phyloP scores from a whole-genome alignment of 2,329 filamentous ascomycete genomes.

The Cercospora brassicicola region DNA sequence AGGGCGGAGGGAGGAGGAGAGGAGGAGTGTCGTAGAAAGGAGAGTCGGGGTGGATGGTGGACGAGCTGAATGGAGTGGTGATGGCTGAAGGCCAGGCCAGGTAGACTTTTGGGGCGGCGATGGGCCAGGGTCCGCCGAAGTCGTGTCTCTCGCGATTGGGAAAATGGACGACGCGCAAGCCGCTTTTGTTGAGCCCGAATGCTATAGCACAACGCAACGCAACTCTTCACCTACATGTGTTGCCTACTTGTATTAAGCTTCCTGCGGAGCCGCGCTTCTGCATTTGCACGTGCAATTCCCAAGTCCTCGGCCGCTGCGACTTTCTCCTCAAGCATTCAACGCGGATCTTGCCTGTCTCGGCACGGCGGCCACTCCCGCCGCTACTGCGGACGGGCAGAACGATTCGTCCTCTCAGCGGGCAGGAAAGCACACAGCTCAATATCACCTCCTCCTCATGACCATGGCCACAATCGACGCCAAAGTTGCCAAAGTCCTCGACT shows the following conservation, averaged over 20 bases:
- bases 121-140: not conserved
- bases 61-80: not conserved
- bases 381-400: not conserved
- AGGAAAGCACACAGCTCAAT: not conserved
- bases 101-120: not conserved
- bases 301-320: not conserved
- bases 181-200: not conserved
- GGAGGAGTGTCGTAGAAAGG: not conserved
- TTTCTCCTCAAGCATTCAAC: not conserved
- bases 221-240: not conserved
- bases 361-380: not conserved
- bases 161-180: not conserved
- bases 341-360: not conserved
- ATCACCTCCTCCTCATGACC: not conserved
- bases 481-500: slow-evolving; percentile 54
- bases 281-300: not conserved
- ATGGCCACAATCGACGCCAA: slow-evolving; percentile 47
- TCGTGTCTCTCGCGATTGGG: not conserved
- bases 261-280: not conserved
- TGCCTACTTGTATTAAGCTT: not conserved
- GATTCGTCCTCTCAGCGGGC: not conserved
- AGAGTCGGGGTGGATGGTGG: not conserved
- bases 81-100: not conserved
- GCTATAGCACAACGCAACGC: not conserved
- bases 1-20: not conserved